Evolutionary conservation across 2,329 filamentous ascomycete genomes (phyloP), one percentile per base, ranked within the genome.

Genomic region (Cladophialophora carrionii): DNA sequence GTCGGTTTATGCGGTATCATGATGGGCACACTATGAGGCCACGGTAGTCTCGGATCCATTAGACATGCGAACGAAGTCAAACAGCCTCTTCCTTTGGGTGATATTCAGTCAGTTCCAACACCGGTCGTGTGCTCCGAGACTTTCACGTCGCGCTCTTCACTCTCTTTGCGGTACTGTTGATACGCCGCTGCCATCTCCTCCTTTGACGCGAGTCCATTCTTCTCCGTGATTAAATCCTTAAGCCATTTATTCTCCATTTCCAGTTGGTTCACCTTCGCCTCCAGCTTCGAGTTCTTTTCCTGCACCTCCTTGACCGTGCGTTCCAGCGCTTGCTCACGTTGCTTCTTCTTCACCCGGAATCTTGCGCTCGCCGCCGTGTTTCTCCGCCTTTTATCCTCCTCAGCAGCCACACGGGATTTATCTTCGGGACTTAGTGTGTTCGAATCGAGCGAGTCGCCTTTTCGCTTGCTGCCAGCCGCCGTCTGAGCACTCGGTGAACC

Each of bases 271-370:
- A 95, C 88, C 64, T 87, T 87, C 72, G 84, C 84, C 78, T 96
- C 90, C 6, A 96, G 83, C 20, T 82, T 81, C 20, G 85, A 82
- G 58, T 93, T 90, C 79, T 92, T 92, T 53, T 95, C 90, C 31
- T 86, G 86, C 79, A 94, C 90, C 71, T 96, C 92, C 78, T 92
- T 92, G 72, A 91, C 88, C 3, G 87, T 89, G 73, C 87, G 87
- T 78, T 94, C 91, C 59, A 99, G 86, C 8, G 90, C 89, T 77
- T 93, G 90, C 81, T 96, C 92, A 57, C 92, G 89, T 80, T 95
- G 91, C 86, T 96, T 96, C 88, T 96, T 96, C 87, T 96, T 96
- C 76, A 95, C 87, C 65, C 92, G 89, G 84, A 96, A 96, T 57
- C 92, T 89, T 20, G 92, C 92, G 70, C 89, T 92, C 62, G 92